phyloP scores from a whole-genome alignment of 2,329 filamentous ascomycete genomes.

The Coleophoma eucalyptorum region DNA sequence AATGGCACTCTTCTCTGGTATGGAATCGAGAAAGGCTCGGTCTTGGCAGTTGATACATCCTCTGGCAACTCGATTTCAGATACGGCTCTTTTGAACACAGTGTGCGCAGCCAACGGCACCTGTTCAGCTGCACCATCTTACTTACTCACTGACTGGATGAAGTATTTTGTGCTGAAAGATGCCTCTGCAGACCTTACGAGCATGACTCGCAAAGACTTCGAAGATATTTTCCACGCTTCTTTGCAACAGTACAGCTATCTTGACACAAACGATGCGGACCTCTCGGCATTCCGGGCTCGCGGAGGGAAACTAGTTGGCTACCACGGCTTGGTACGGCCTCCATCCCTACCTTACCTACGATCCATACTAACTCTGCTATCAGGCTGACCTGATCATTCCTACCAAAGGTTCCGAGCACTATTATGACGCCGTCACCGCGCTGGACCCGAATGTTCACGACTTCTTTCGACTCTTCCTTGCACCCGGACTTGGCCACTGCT shows the following conservation, averaged over 20 bases:
- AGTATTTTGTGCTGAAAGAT: slow-evolving; percentile 3
- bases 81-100: not conserved
- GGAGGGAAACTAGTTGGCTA: slow-evolving; percentile 7
- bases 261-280: slow-evolving; percentile 3
- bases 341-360: too few relatives aligned
- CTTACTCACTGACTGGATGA: slow-evolving; percentile 2
- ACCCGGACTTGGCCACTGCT: slow-evolving; percentile 30
- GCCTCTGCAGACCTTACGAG: slow-evolving; percentile 12
- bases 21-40: slow-evolving; percentile 4
- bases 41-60: not conserved
- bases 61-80: not conserved
- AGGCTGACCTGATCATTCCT: slow-evolving; percentile 11
- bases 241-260: slow-evolving; percentile 20
- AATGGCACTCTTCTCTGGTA: slow-evolving; percentile 5
- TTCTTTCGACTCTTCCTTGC: slow-evolving; percentile 29
- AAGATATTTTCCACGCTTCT: slow-evolving; percentile 21
- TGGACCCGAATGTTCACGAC: slow-evolving; percentile 18
- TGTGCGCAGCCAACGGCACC: slow-evolving; percentile 1
- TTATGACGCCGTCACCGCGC: slow-evolving; percentile 16
- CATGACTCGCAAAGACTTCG: slow-evolving; percentile 25
- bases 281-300: not conserved
- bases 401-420: slow-evolving; percentile 18
- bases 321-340: slow-evolving; percentile 5
- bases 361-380: not conserved
- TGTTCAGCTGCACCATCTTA: not conserved